Base-by-base conservation (phyloP, 2,329 filamentous ascomycete genomes). In the Pestalotiopsis sp. region DNA sequence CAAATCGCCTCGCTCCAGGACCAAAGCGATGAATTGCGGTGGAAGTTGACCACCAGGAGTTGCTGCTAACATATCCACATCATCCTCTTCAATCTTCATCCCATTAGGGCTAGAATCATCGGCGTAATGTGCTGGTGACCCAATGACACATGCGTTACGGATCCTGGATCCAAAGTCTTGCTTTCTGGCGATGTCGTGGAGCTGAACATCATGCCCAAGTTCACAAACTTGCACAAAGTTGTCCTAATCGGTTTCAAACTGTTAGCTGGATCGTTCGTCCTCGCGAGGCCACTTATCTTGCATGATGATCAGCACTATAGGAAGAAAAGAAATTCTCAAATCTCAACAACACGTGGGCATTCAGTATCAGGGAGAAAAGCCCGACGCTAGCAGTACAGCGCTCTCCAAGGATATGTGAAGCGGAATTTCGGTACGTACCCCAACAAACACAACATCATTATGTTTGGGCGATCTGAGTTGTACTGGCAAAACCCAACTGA, bases 381-480 rank as follows among this genome's bases (percentile, higher is more conserved):
- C 14, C 12, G 57, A 27, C 36, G 23, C n/a, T 13, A 62, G 59
- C 27, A 62, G 59, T 39, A 20, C n/a, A 36, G 14, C 17, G 20
- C 38, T 20, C 36, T 52, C 11, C 52, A 27, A n/a, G 12, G 17
- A 39, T 45, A 66, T 25, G 17, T 17, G 25, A 36, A 20, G 25
- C 11, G 9, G 36, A 36, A 36, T 17, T 36, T 9, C 25, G 4
- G 39, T 25, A 86, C 89, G 81, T 84, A 92, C 90, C 67, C 94
- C 93, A 68, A 99, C 87, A 74, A 97, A 94, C 49, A 95, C 91
- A 71, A 98, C 89, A 81, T 98, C 95, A 73, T 96, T 94, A 70
- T 90, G 85, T 58, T 85, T 80, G 65, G 85, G 84, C 67, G 90
- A 90, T 69, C 95, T 88, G 69, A 98, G 84, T 69, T 91, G 89